Conservation (phyloP, 495 filamentous ascomycete species). For the Oleoguttula mirabilis region DNA sequence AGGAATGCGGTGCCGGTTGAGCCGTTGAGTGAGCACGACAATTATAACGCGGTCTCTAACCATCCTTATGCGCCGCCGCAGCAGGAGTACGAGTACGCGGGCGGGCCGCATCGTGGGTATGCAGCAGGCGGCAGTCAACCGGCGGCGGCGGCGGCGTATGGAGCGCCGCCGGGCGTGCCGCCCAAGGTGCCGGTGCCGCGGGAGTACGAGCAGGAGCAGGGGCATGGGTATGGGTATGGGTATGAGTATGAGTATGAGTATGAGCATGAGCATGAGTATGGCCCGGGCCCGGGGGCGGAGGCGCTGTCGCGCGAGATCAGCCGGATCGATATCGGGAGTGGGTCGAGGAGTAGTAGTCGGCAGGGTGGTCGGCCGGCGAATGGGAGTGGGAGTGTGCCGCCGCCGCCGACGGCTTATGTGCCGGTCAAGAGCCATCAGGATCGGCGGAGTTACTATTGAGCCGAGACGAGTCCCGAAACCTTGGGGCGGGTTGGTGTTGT, state of each 20-base stretch:
- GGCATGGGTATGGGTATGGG: neutral
- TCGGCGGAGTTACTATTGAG: slow-evolving; percentile 13
- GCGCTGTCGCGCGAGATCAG: slow-evolving; percentile 70
- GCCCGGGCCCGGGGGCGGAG: too few relatives aligned
- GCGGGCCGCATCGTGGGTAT: slow-evolving; percentile 5
- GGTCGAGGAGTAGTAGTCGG: slow-evolving; percentile 25
- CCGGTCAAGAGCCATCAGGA: slow-evolving; percentile 20
- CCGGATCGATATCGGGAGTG: slow-evolving; percentile 61
- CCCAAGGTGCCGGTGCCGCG: slow-evolving; percentile 6
- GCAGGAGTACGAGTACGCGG: neutral
- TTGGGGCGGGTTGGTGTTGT: too few relatives aligned
- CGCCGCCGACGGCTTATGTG: slow-evolving; percentile 15
- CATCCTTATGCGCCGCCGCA: too few relatives aligned
- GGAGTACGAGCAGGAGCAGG: slow-evolving; percentile 3
- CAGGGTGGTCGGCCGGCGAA: neutral
- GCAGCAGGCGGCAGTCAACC: slow-evolving; percentile 9
- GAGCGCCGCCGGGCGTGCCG: slow-evolving; percentile 1
- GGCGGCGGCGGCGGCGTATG: neutral
- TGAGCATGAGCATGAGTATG: too few relatives aligned
- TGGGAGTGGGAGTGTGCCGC: slow-evolving; percentile 4
- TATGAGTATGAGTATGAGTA: slow-evolving; percentile 28
- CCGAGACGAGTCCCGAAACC: too few relatives aligned
- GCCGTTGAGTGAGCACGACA: slow-evolving; percentile 8
- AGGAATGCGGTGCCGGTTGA: neutral
- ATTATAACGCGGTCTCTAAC: slow-evolving; percentile 8